Percentiles rank a stretch among this genome's conserved stretches.
These are phyloP conservation scores for Lactarius indigo DNA, from an alignment of 768 basidiomycete genomes.

Conservation along the genomic window DNA sequence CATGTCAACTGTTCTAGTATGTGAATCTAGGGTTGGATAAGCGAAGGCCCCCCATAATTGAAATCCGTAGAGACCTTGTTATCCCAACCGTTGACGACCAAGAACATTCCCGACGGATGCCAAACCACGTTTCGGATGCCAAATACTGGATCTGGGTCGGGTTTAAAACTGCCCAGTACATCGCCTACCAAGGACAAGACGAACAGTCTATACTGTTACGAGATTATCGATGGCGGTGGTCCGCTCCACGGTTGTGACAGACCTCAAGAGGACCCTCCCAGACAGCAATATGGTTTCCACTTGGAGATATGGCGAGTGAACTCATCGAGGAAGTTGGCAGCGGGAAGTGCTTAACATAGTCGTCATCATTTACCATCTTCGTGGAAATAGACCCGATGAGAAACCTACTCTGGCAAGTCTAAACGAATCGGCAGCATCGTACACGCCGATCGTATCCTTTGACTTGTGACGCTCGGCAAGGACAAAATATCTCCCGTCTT, in stretches of 20 bases:
- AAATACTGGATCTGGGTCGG: constrained; percentile 74
- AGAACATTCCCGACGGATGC: constrained; percentile 82
- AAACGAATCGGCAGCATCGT: constrained; percentile 69
- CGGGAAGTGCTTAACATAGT: constrained; percentile 65
- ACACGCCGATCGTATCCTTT: constrained; percentile 82
- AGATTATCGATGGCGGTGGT: not conserved
- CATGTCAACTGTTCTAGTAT: constrained; percentile 75
- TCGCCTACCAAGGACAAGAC: constrained; percentile 66
- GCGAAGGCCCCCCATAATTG: not conserved
- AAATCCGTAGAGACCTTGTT: constrained; percentile 56
- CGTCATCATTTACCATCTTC: constrained; percentile 11
- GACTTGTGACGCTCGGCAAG: constrained; percentile 88
- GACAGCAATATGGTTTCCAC: constrained; percentile 67
- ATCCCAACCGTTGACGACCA: constrained; percentile 85
- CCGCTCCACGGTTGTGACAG: constrained; percentile 20
- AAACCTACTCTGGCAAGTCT: constrained; percentile 65
- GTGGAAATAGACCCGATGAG: not conserved
- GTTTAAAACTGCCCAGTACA: constrained; percentile 61
- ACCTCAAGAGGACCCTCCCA: constrained; percentile 90
- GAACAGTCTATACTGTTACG: constrained; percentile 66
- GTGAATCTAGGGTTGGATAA: constrained; percentile 49
- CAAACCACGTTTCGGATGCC: constrained; percentile 77
- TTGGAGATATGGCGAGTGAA: constrained; percentile 72
- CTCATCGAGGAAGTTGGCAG: constrained; percentile 70
- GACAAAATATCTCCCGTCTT: constrained; percentile 80